phyloP scores from a whole-genome alignment of 1,284 basidiomycete genomes.

The Heterobasidion irregulare region DNA sequence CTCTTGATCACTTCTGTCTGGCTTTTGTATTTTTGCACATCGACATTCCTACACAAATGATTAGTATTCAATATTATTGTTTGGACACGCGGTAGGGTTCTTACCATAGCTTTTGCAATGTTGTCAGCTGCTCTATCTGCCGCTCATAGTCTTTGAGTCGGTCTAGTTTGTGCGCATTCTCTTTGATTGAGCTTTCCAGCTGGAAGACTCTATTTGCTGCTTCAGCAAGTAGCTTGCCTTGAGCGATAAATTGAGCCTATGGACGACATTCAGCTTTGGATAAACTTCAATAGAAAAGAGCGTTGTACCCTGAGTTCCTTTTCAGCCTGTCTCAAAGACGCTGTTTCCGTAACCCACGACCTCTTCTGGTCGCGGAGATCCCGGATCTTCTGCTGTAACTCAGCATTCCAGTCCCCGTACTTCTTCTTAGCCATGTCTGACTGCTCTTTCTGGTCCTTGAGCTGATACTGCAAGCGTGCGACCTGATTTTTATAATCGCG shows the following conservation, averaged over 20 bases:
- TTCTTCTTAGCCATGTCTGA: conserved; percentile 55
- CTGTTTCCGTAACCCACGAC: conserved; percentile 53
- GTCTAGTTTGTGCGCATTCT: conserved; percentile 66
- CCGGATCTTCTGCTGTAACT: conserved; percentile 58
- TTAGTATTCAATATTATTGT: background rate
- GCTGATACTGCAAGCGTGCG: conserved; percentile 48
- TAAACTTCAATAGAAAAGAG: background rate
- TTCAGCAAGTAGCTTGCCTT: conserved; percentile 55
- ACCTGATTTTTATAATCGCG: conserved; percentile 65
- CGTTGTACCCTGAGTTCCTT: conserved; percentile 50
- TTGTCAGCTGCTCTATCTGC: conserved; percentile 64
- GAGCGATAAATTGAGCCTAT: conserved; percentile 61
- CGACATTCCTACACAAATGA: conserved; percentile 47
- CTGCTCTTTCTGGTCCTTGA: conserved; percentile 57
- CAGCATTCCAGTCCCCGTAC: conserved; percentile 65
- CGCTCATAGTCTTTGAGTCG: conserved; percentile 64
- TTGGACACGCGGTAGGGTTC: conserved; percentile 10
- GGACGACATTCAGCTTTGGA: background rate
- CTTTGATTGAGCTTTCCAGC: conserved; percentile 59
- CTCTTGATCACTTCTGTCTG: conserved; percentile 48
- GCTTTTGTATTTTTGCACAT: conserved; percentile 62
- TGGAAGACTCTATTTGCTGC: conserved; percentile 52
- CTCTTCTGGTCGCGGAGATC: conserved; percentile 64
- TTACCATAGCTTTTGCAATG: conserved; percentile 65
- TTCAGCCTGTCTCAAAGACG: conserved; percentile 51